phyloP scores from a whole-genome alignment of 2,329 filamentous ascomycete species.

The Pseudogymnoascus sp. region DNA sequence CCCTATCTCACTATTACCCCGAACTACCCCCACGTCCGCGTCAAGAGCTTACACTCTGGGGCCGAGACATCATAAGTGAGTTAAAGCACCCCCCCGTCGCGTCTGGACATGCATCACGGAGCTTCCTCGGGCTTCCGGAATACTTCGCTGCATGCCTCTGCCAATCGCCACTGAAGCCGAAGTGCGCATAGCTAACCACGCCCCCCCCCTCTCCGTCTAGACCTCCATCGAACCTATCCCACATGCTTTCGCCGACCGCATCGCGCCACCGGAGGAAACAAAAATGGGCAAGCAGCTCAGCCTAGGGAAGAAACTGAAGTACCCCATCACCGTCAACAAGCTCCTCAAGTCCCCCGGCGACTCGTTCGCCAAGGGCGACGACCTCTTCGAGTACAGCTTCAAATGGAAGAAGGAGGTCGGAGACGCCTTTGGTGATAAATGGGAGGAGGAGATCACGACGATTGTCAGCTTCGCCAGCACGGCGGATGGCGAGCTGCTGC shows the following conservation, averaged over 20 bases:
- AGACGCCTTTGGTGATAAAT: conserved; percentile 50
- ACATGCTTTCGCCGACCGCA: conserved; percentile 25
- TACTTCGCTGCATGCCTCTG: not conserved
- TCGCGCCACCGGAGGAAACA: conserved; percentile 22
- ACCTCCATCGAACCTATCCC: conserved; percentile 11
- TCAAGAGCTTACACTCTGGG: not conserved
- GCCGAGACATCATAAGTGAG: not conserved
- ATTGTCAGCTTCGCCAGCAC: conserved; percentile 74
- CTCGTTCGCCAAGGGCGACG: conserved; percentile 64
- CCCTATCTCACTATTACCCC: not conserved
- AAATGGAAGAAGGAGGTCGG: conserved; percentile 69
- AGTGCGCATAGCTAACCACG: not conserved
- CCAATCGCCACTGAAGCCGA: not conserved
- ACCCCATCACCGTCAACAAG: conserved; percentile 87
- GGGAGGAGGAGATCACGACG: conserved; percentile 61
- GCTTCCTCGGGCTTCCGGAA: not conserved
- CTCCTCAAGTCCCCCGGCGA: conserved; percentile 72
- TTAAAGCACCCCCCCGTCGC: not conserved
- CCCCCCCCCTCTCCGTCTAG: not conserved
- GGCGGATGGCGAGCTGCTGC: conserved; percentile 67
- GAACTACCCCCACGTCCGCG: not conserved
- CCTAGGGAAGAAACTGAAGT: conserved; percentile 62
- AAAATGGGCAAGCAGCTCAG: conserved; percentile 41
- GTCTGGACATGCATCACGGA: not conserved
- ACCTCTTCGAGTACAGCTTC: conserved; percentile 82